Conservation (phyloP, 805 yeast genomes). For the Zygosaccharomyces gambellarensis region DNA sequence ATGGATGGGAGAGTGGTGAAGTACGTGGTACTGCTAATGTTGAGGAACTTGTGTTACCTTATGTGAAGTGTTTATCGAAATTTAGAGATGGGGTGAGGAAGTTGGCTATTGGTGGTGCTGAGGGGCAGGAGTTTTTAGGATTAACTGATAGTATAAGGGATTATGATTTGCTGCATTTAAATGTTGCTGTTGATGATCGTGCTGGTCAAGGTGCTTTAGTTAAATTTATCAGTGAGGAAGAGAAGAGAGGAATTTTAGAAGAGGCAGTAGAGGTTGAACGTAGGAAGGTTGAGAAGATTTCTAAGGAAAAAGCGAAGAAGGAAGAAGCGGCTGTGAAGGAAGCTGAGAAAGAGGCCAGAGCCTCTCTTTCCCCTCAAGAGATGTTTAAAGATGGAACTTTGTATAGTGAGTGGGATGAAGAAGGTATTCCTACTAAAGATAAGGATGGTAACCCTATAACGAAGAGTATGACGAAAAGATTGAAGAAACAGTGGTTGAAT, state of each 20-base stretch:
- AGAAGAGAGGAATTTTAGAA: slow-evolving; percentile 56
- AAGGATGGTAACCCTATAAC: slow-evolving; percentile 75
- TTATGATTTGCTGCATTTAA: slow-evolving; percentile 63
- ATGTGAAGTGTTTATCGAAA: slow-evolving; percentile 64
- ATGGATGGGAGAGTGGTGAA: slow-evolving; percentile 71
- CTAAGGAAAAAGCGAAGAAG: slow-evolving; percentile 45
- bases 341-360: slow-evolving; percentile 57
- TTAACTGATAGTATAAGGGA: slow-evolving; percentile 74
- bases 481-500: slow-evolving; percentile 67
- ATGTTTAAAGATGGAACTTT: slow-evolving; percentile 58
- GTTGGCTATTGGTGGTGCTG: slow-evolving; percentile 60
- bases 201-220: slow-evolving; percentile 75
- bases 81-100: slow-evolving; percentile 81
- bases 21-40: slow-evolving; percentile 25
- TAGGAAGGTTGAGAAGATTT: slow-evolving; percentile 51
- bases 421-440: slow-evolving; percentile 77
- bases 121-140: slow-evolving; percentile 49
- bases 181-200: slow-evolving; percentile 87
- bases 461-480: slow-evolving; percentile 80
- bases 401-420: slow-evolving; percentile 76
- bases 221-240: slow-evolving; percentile 69
- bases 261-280: slow-evolving; percentile 52
- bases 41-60: slow-evolving; percentile 78
- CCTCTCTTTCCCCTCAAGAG: slow-evolving; percentile 63
- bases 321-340: slow-evolving; percentile 62